phyloP scores from a whole-genome alignment of 257 asterid genomes.

The Solanum lycopersicoides region DNA sequence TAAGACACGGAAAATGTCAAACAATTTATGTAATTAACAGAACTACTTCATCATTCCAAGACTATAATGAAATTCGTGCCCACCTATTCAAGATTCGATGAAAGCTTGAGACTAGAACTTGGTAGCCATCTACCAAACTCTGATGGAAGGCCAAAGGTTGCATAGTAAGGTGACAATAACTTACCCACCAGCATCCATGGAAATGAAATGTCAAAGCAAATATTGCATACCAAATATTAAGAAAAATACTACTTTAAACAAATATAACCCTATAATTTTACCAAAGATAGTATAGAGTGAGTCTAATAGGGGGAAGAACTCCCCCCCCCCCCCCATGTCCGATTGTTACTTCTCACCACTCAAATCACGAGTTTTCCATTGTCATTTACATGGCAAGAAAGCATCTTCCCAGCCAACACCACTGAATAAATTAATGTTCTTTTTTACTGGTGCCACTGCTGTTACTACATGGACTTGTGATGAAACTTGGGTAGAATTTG shows the following conservation, averaged over 20 bases:
- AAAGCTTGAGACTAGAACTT: neutral
- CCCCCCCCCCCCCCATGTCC: neutral
- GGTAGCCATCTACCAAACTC: neutral
- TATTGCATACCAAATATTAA: neutral
- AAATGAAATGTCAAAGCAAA: neutral
- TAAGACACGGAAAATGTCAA: neutral
- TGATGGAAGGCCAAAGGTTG: neutral
- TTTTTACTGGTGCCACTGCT: neutral
- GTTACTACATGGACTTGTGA: neutral
- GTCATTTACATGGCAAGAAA: neutral
- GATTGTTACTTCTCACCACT: neutral
- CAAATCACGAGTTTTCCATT: neutral
- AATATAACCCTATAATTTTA: neutral
- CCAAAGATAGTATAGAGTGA: neutral
- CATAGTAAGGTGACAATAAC: neutral
- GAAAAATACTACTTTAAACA: neutral
- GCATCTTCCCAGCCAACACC: neutral
- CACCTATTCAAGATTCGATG: neutral
- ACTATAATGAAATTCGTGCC: neutral
- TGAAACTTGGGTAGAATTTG: neutral
- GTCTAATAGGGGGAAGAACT: neutral
- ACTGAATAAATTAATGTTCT: neutral
- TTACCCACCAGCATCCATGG: neutral
- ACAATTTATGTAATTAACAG: neutral
- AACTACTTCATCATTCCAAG: neutral